A percentile compares a stretch with the other conserved stretches of the same genome.
These are phyloP conservation scores for Eimeria maxima DNA, from an alignment of 169 alveolate species.

Conservation along the genomic window DNA sequence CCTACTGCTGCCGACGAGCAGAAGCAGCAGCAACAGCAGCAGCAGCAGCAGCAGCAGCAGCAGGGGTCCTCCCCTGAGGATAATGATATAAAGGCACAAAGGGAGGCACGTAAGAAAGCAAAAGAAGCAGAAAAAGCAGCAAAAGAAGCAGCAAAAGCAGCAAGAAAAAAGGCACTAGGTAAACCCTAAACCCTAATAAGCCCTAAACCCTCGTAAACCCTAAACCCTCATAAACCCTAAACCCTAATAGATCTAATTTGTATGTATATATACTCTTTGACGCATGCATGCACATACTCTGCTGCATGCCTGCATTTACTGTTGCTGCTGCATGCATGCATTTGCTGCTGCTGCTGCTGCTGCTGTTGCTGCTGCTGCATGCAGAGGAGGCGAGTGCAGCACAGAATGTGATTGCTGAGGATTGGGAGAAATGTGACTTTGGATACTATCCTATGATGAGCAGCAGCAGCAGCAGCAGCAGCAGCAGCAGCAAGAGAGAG, in stretches of 20 bases:
- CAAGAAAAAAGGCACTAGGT: conserved; percentile 72
- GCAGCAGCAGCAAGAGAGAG: not conserved
- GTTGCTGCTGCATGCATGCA: not conserved
- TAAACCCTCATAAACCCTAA: not conserved
- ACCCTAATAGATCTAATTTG: not conserved
- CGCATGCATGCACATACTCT: too few relatives aligned
- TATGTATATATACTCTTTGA: too few relatives aligned
- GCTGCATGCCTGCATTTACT: not conserved
- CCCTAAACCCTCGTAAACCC: not conserved
- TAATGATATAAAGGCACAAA: not conserved
- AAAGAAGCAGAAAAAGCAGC: conserved; percentile 36
- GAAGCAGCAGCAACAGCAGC: too few relatives aligned
- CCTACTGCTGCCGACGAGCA: not conserved
- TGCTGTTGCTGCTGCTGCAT: conserved; percentile 22
- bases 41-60: too few relatives aligned
- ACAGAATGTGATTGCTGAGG: not conserved
- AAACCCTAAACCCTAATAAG: not conserved
- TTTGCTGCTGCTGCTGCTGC: not conserved
- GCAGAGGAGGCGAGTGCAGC: conserved; percentile 88
- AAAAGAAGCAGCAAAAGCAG: not conserved
- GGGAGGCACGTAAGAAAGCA: conserved; percentile 64
- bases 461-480: conserved; percentile 36
- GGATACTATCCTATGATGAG: not conserved
- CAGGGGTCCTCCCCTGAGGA: conserved; percentile 2
- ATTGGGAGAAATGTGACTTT: conserved; percentile 16